Conservation (phyloP, 352 stramenopile genomes). For the Globisporangium alternatum region DNA sequence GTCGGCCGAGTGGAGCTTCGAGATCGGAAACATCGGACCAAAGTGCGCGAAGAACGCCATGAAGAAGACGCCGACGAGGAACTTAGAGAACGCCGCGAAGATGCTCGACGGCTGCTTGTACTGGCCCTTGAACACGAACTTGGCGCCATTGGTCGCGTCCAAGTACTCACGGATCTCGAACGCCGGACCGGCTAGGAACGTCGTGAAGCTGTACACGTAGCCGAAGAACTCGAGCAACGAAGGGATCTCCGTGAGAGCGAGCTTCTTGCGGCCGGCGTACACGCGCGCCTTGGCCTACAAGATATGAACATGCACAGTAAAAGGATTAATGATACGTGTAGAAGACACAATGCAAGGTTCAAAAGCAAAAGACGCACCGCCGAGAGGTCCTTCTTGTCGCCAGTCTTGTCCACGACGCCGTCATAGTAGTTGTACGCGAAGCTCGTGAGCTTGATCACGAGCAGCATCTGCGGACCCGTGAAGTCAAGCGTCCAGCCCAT, state of each 20-base stretch:
- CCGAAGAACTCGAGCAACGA: conserved; percentile 93
- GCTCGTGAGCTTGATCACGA: conserved; percentile 97
- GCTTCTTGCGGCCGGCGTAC: conserved; percentile 38
- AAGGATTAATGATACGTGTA: not conserved
- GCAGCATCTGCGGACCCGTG: conserved; percentile 89
- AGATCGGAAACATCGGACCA: conserved; percentile 46
- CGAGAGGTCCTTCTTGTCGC: conserved; percentile 27
- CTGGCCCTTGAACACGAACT: conserved; percentile 53
- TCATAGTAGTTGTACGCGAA: conserved; percentile 98
- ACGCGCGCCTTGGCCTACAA: conserved; percentile 19
- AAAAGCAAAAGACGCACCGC: not conserved
- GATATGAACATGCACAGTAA: not conserved
- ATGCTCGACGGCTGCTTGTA: conserved; percentile 51
- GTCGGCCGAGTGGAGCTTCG: conserved; percentile 43
- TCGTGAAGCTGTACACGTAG: conserved; percentile 97
- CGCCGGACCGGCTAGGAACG: conserved; percentile 92
- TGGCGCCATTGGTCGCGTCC: conserved; percentile 60
- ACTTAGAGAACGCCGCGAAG: conserved; percentile 74
- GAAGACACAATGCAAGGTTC: not conserved
- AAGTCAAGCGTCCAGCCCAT: conserved; percentile 90
- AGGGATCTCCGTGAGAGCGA: conserved; percentile 83
- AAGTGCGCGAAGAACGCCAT: conserved; percentile 59
- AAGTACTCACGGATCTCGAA: conserved; percentile 95
- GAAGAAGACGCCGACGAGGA: conserved; percentile 62
- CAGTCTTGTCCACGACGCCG: conserved; percentile 69